phyloP scores from a whole-genome alignment of 2,329 filamentous ascomycete species.

The Aspergillus sp. region DNA sequence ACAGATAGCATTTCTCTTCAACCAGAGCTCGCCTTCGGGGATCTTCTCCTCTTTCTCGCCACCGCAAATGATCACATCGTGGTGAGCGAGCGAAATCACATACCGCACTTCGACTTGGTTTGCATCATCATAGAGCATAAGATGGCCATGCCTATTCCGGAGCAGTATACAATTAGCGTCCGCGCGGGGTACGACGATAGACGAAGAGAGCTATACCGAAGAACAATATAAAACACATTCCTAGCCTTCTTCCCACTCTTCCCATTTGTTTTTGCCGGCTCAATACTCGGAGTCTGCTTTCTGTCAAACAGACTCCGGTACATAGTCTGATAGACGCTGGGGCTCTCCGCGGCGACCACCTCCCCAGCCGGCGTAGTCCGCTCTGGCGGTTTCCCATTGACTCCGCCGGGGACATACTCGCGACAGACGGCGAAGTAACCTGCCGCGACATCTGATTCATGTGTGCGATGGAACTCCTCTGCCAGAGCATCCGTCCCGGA shows the following conservation, averaged over 20 bases:
- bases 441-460: conserved; percentile 71
- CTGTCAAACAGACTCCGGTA: conserved; percentile 93
- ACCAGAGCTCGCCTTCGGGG: conserved; percentile 88
- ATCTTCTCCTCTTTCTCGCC: conserved; percentile 60
- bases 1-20: conserved; percentile 86
- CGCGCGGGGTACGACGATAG: not conserved
- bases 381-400: conserved; percentile 89
- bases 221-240: conserved; percentile 88
- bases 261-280: conserved; percentile 44
- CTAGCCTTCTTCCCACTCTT: conserved; percentile 56
- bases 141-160: conserved; percentile 67
- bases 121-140: conserved; percentile 96
- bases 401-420: conserved; percentile 83
- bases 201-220: conserved; percentile 54
- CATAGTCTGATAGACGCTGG: conserved; percentile 97
- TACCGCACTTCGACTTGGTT: conserved; percentile 94
- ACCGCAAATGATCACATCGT: conserved; percentile 73
- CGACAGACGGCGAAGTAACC: conserved; percentile 94
- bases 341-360: conserved; percentile 71
- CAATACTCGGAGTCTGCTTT: conserved; percentile 53
- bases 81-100: conserved; percentile 85
- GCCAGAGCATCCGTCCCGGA: conserved; percentile 53
- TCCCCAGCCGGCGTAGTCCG: conserved; percentile 72
- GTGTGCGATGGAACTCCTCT: conserved; percentile 54
- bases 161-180: conserved; percentile 10